Percentiles rank a stretch among this genome's conserved stretches.
Conservation (phyloP, 257 asterid genomes). For the Solanum ahanhuiri region DNA sequence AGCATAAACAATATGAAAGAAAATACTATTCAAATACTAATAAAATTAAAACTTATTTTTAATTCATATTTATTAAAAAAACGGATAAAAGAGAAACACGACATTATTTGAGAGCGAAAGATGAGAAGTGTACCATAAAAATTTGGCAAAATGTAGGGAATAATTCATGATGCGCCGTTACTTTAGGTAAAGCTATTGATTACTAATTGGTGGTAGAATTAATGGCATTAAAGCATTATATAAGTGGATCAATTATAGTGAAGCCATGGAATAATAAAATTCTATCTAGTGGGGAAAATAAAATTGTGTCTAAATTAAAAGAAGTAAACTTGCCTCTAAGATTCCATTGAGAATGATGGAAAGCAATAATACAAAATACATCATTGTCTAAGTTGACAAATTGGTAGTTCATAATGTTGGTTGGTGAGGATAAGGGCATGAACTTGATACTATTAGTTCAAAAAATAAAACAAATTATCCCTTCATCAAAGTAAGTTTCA, state of each 20-base stretch:
- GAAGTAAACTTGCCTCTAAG: not conserved
- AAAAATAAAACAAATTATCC: not conserved
- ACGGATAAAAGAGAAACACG: no score
- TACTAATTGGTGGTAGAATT: not conserved
- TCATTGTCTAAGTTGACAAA: not conserved
- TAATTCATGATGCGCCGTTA: not conserved
- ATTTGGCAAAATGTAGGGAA: not conserved
- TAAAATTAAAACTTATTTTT: no score
- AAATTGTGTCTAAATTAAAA: not conserved
- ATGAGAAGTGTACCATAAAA: not conserved
- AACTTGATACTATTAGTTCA: not conserved
- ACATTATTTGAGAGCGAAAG: not conserved
- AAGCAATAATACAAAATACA: not conserved
- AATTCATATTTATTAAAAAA: no score
- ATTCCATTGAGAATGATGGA: not conserved
- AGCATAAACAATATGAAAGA: no score
- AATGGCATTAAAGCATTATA: not conserved
- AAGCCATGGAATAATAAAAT: not conserved
- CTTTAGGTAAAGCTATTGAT: not conserved
- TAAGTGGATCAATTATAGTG: not conserved
- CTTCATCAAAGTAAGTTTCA: not conserved
- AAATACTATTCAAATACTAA: no score
- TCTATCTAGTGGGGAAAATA: not conserved
- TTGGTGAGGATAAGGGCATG: not conserved
- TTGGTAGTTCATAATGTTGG: not conserved